These are phyloP conservation scores for Carex kokanica DNA, from an alignment of 176 grass and related monocot species.

Conservation along the genomic window DNA sequence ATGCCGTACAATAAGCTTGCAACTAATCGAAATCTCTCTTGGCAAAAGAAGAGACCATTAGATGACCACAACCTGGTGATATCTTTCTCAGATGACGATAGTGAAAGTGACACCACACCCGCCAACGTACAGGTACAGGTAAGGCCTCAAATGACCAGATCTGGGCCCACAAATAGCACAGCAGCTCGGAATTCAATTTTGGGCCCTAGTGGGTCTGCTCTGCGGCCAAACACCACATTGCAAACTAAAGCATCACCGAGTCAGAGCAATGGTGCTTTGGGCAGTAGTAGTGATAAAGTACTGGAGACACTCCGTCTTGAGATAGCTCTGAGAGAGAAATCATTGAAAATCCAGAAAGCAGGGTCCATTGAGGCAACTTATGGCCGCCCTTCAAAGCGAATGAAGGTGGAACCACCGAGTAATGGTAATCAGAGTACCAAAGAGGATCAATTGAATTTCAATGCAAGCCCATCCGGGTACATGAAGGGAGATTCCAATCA, in stretches of 20 bases:
- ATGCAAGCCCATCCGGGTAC: conserved; percentile 35
- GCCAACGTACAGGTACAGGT: conserved; percentile 31
- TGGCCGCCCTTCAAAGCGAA: conserved; percentile 43
- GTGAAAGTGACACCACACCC: conserved; percentile 55
- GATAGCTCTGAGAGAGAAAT: conserved; percentile 81
- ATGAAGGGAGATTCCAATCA: conserved; percentile 35
- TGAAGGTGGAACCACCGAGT: conserved; percentile 42
- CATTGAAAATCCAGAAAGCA: conserved; percentile 67
- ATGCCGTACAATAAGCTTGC: conserved; percentile 54
- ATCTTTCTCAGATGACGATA: conserved; percentile 92
- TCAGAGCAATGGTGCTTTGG: conserved; percentile 35
- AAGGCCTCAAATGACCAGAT: conserved; percentile 29
- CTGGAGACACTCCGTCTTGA: conserved; percentile 79
- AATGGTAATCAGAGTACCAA: conserved; percentile 31
- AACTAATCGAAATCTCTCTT: conserved; percentile 64
- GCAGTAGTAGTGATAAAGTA: conserved; percentile 40
- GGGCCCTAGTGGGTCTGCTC: conserved; percentile 38
- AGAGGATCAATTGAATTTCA: conserved; percentile 28
- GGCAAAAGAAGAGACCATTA: conserved; percentile 58
- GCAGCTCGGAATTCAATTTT: conserved; percentile 19
- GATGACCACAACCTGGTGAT: conserved; percentile 79
- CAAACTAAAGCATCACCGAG: conserved; percentile 36
- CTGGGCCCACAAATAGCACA: conserved; percentile 34
- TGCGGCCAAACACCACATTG: conserved; percentile 36
- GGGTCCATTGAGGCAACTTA: conserved; percentile 34